These are phyloP conservation scores for Penicillium occitanis DNA, from an alignment of 2,329 filamentous ascomycete genomes.

Conservation along the genomic window DNA sequence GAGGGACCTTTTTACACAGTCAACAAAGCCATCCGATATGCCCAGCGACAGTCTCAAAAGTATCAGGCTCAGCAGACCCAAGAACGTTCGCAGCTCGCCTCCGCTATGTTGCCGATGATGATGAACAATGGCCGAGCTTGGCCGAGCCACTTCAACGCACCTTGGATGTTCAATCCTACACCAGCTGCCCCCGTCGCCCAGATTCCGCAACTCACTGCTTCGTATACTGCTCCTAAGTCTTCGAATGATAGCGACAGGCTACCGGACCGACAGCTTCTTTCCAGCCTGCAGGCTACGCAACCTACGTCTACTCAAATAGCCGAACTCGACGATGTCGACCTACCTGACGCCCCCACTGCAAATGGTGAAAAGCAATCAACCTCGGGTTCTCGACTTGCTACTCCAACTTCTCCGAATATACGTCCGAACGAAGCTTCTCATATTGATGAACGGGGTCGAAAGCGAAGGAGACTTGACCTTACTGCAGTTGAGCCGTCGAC, in stretches of 20 bases:
- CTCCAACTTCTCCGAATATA: conserved; percentile 4
- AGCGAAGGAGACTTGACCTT: conserved; percentile 33
- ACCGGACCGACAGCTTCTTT: conserved; percentile 6
- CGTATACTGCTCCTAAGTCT: not conserved
- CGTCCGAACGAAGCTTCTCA: conserved; percentile 28
- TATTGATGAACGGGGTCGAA: conserved; percentile 31
- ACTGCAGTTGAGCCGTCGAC: conserved; percentile 9
- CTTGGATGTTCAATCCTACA: conserved; percentile 2
- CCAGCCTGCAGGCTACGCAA: conserved; percentile 8
- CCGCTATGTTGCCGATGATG: conserved; percentile 16
- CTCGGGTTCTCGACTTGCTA: not conserved
- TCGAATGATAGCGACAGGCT: not conserved
- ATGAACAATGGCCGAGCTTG: conserved; percentile 3
- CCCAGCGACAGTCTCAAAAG: conserved; percentile 15
- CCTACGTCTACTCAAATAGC: conserved; percentile 9
- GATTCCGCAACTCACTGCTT: not conserved
- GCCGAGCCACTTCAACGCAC: conserved; percentile 5
- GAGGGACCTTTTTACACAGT: conserved; percentile 20
- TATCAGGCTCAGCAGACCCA: conserved; percentile 11
- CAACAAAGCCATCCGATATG: conserved; percentile 19
- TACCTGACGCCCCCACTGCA: not conserved
- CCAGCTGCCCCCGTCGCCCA: not conserved
- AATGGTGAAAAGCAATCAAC: conserved; percentile 46
- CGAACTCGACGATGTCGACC: conserved; percentile 7
- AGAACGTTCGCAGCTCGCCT: conserved; percentile 14